Evolutionary conservation across 345 rosid genomes (phyloP).

Genomic region (Eucalyptus microcorys): DNA sequence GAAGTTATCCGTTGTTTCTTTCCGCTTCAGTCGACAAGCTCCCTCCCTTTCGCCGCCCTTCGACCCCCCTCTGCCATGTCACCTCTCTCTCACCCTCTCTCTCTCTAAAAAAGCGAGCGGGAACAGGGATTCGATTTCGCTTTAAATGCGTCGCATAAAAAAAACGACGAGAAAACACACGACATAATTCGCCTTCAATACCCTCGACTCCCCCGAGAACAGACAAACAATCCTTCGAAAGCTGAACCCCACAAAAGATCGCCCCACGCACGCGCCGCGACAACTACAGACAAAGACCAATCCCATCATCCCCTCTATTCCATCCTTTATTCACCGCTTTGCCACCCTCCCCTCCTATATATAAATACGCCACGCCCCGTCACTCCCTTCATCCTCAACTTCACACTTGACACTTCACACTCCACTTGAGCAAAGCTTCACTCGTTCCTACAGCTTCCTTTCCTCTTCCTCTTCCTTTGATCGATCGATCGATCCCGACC

Average conservation of each 20-base stretch:
- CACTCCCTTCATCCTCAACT: not conserved
- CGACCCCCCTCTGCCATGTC: not conserved
- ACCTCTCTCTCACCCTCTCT: not conserved
- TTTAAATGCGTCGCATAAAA: not conserved
- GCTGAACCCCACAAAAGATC: slow-evolving; percentile 1
- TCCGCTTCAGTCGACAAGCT: not conserved
- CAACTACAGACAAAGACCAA: slow-evolving; percentile 27
- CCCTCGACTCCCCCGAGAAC: not conserved
- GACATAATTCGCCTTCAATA: slow-evolving; percentile 1
- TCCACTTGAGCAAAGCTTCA: not conserved
- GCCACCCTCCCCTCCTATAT: not conserved
- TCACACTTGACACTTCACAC: not conserved
- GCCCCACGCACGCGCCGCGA: slow-evolving; percentile 25
- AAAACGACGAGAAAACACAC: not conserved
- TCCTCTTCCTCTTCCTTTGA: not conserved
- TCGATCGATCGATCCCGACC: not conserved
- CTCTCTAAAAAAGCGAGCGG: not conserved
- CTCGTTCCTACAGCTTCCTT: not conserved
- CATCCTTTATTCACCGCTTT: not conserved
- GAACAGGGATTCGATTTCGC: not conserved
- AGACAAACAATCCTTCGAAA: slow-evolving; percentile 30
- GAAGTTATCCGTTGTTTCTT: not conserved
- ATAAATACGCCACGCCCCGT: not conserved
- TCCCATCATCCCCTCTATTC: not conserved
- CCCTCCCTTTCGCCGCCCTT: slow-evolving; percentile 2